Evolutionary conservation across 148 eudicot genomes (phyloP), one percentile per base, ranked within the genome.

Genomic region (Rhododendron simsii): DNA sequence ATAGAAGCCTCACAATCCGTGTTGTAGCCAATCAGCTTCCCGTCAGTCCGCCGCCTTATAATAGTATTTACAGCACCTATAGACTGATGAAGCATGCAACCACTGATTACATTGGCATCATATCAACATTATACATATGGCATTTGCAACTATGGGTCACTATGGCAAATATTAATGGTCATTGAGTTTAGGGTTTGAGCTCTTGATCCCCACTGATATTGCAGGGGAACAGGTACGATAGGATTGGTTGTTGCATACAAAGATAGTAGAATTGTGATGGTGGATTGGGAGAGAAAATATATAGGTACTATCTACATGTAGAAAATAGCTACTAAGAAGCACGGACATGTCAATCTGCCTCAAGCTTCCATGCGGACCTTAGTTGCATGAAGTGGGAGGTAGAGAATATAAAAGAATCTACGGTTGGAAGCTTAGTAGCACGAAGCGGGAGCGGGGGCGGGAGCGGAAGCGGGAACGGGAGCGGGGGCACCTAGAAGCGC

Each of bases 31-130:
- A 91, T 45, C 57, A 91, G 82, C 90, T 89, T 89, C 75, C 93
- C 93, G 78, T 91, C 92, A 77, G 59, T 73, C 61, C 33, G 80
- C 86, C 91, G 87, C 86, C 92, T 86, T 86, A 90, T 44, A 74
- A 91, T 89, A 33, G 93, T 91, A 76, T 91, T 91, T 28, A 90
- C 93, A 61, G 93, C 93, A 55, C 93, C 93, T 83, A 91, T 91
- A 73, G 88, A 80, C 93, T 91, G 91, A 80, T 81, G 80, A 71
- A 85, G 65, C 69, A 87, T 48, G 73, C 63, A 84, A 85, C 26
- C 81, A 12, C 30, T 47, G 82, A 86, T 83, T 84, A 76, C 44
- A 84, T 55, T 84, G 61, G 41, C 86, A 51, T 18, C 50, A 84
- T 74, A 20, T 61, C 18, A 61, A 82, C 47, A 37, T 39, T 8